These are phyloP conservation scores for Daldinia concentrica DNA, from an alignment of 495 filamentous ascomycete species.

Conservation along the genomic window DNA sequence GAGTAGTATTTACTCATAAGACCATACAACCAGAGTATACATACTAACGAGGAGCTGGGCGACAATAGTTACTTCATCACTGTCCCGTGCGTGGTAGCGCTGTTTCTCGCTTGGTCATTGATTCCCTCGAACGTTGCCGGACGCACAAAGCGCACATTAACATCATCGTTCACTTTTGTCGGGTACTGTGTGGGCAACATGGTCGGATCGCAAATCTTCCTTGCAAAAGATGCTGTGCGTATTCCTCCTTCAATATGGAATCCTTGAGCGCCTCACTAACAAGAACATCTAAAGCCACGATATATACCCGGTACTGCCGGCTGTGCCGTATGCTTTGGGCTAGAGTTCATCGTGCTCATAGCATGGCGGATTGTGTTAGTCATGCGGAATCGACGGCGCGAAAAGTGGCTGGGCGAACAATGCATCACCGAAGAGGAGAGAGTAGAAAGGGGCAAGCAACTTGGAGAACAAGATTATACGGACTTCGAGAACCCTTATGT, in stretches of 20 bases:
- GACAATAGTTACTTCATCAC: constrained; percentile 42
- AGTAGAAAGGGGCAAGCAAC: constrained; percentile 40
- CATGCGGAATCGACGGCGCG: constrained; percentile 41
- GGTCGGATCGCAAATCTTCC: constrained; percentile 68
- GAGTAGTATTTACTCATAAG: constrained; percentile 2
- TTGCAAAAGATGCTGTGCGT: constrained; percentile 54
- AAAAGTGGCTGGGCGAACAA: constrained; percentile 37
- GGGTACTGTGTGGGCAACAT: constrained; percentile 65
- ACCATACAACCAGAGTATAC: background rate
- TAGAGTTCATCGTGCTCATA: constrained; percentile 43
- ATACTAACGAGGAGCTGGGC: constrained; percentile 2
- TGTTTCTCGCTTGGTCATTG: constrained; percentile 47
- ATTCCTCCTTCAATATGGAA: background rate
- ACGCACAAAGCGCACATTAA: constrained; percentile 48
- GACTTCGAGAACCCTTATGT: constrained; percentile 47
- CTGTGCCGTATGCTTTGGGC: constrained; percentile 42
- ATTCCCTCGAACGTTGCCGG: constrained; percentile 48
- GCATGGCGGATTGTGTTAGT: constrained; percentile 43
- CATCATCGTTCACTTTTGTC: constrained; percentile 54
- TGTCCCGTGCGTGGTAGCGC: constrained; percentile 35
- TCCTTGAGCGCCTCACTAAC: constrained; percentile 1
- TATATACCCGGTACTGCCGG: constrained; percentile 45
- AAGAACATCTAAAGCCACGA: constrained; percentile 29
- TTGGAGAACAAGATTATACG: constrained; percentile 47
- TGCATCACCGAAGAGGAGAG: constrained; percentile 45